These are phyloP conservation scores for Euryodendron excelsum DNA, from an alignment of 148 eudicot species.

Conservation along the genomic window DNA sequence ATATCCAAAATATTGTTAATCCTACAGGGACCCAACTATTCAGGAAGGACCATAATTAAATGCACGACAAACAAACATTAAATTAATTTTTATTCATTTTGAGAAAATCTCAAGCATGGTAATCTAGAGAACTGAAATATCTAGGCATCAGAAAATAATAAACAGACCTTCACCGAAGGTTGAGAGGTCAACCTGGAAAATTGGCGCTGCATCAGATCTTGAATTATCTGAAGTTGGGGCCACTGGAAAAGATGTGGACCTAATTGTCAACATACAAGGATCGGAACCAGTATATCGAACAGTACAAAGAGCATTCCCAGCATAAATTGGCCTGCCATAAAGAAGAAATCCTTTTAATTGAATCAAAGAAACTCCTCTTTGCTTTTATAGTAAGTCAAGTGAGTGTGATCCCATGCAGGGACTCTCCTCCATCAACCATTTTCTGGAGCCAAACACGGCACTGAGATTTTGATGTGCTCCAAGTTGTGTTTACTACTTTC, in stretches of 20 bases:
- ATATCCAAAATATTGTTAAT: background rate
- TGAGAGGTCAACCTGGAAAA: slow-evolving; percentile 87
- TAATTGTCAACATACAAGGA: slow-evolving; percentile 85
- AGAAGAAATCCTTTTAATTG: slow-evolving; percentile 8
- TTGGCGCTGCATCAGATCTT: slow-evolving; percentile 53
- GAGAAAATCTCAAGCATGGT: background rate
- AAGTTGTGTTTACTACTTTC: background rate
- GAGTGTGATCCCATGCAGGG: background rate
- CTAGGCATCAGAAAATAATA: slow-evolving; percentile 16
- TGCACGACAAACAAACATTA: background rate
- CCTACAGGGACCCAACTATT: background rate
- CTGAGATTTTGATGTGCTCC: background rate
- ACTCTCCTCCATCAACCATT: background rate
- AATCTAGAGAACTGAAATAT: background rate
- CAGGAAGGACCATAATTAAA: background rate
- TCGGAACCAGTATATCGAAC: slow-evolving; percentile 66
- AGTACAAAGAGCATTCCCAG: slow-evolving; percentile 93
- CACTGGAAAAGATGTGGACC: slow-evolving; percentile 81
- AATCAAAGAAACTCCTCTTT: slow-evolving; percentile 5
- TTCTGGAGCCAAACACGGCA: background rate
- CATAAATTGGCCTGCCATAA: slow-evolving; percentile 86
- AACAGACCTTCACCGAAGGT: slow-evolving; percentile 78
- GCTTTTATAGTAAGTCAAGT: background rate
- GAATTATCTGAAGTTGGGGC: slow-evolving; percentile 33
- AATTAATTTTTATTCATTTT: background rate